A percentile compares a stretch with the other conserved stretches of the same genome.
These are phyloP conservation scores for Rhizoclosmatium globosum DNA, from an alignment of 192 early-diverging fungal genomes.

Conservation along the genomic window DNA sequence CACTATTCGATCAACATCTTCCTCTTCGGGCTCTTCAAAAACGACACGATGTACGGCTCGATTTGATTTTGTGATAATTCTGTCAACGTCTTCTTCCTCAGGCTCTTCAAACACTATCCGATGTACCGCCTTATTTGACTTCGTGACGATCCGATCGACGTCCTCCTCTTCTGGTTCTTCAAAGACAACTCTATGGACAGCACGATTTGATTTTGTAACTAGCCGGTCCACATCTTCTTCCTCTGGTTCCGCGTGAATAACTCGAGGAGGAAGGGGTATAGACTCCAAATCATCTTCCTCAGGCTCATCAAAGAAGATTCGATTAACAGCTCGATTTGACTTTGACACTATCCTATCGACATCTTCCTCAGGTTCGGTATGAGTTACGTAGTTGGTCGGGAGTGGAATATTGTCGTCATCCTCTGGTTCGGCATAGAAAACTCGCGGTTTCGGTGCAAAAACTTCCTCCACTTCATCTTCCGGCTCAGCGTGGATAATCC, in stretches of 20 bases:
- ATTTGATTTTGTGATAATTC: not conserved
- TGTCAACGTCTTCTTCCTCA: not conserved
- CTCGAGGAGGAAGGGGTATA: not conserved
- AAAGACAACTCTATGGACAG: not conserved
- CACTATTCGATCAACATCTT: too few relatives aligned
- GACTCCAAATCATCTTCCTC: not conserved
- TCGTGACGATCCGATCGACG: not conserved
- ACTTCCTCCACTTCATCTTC: not conserved
- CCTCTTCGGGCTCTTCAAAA: not conserved
- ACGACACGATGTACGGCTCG: not conserved
- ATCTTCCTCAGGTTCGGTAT: not conserved
- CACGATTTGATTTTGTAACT: not conserved
- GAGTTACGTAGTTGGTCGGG: not conserved
- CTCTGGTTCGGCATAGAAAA: not conserved
- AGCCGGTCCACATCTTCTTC: not conserved
- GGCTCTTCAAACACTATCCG: constrained; percentile 1
- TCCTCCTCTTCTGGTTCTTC: constrained; percentile 4
- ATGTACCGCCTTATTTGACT: not conserved
- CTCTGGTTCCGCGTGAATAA: not conserved
- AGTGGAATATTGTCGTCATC: not conserved
- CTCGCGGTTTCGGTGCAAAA: not conserved
- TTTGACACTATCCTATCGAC: not conserved
- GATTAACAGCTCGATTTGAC: not conserved
- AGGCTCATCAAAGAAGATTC: not conserved
- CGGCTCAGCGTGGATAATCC: not conserved